phyloP scores from a whole-genome alignment of 1,284 basidiomycete genomes.

The Mycena citricolor region DNA sequence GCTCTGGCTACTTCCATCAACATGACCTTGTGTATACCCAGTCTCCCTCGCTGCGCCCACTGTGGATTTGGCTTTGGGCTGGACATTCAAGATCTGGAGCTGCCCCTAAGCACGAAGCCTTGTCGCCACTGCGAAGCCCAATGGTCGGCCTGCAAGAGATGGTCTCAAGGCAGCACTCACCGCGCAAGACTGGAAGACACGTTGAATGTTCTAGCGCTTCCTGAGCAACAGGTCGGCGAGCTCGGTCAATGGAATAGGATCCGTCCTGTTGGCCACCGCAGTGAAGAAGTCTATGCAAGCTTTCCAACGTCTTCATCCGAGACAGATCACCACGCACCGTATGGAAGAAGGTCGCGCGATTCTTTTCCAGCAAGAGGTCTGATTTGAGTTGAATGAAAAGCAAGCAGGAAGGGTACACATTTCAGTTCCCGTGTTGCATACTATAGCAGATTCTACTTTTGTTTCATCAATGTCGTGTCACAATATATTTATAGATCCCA shows the following conservation, averaged over 20 bases:
- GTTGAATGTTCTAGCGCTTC: slow-evolving; percentile 2
- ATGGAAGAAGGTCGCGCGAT: slow-evolving; percentile 20
- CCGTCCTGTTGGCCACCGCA: no score
- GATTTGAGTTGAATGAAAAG: no score
- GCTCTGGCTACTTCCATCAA: no score
- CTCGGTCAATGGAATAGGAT: slow-evolving; percentile 8
- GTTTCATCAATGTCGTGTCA: no score
- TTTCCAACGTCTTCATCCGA: slow-evolving; percentile 21
- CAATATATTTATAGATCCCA: no score
- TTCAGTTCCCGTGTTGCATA: no score
- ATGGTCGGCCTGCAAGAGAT: slow-evolving; percentile 25
- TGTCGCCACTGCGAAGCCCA: slow-evolving; percentile 23
- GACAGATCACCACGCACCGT: slow-evolving; percentile 10
- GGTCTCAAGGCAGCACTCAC: slow-evolving; percentile 17
- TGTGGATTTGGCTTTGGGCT: slow-evolving; percentile 24
- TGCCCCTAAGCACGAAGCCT: slow-evolving; percentile 14
- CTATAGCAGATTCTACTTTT: no score
- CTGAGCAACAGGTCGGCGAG: slow-evolving; percentile 18
- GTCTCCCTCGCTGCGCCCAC: slow-evolving; percentile 21
- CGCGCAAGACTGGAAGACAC: neutral
- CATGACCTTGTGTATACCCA: slow-evolving; percentile 11
- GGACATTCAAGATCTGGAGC: slow-evolving; percentile 20
- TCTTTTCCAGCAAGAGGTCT: slow-evolving; percentile 12
- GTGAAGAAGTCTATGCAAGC: slow-evolving; percentile 15
- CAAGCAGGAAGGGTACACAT: no score